Conservation (phyloP, 129 eudicot genomes). For the Chrysanthemum seticuspe region DNA sequence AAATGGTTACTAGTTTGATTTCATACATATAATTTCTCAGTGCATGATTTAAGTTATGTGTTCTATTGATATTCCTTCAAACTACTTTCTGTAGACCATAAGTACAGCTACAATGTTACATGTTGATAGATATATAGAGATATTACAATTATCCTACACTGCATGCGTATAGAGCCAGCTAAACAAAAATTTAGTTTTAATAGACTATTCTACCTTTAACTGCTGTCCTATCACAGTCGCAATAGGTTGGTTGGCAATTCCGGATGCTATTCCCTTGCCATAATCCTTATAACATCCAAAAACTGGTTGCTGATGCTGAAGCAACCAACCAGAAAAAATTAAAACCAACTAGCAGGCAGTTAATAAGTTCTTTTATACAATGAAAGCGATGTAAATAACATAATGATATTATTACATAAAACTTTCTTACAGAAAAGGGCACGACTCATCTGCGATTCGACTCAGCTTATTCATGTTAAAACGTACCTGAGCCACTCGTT, state of each 20-base stretch:
- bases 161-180: background rate
- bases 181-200: background rate
- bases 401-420: no score
- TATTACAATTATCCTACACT: conserved; percentile 5
- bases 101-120: background rate
- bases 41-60: no score
- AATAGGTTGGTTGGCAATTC: background rate
- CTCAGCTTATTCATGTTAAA: conserved; percentile 9
- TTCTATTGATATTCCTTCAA: no score
- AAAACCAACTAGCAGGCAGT: background rate
- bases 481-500: conserved; percentile 37
- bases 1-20: no score
- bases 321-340: conserved; percentile 1
- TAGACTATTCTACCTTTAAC: no score
- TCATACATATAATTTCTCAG: background rate
- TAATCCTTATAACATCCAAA: background rate
- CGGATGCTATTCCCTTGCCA: conserved; percentile 2
- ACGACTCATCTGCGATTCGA: conserved; percentile 1
- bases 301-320: conserved; percentile 16
- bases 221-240: no score
- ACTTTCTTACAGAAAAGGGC: background rate
- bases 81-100: background rate
- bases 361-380: background rate
- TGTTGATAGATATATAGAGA: conserved; percentile 2
- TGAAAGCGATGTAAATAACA: no score